phyloP scores from a whole-genome alignment of 169 alveolate species.

The Eimeria tenella region DNA sequence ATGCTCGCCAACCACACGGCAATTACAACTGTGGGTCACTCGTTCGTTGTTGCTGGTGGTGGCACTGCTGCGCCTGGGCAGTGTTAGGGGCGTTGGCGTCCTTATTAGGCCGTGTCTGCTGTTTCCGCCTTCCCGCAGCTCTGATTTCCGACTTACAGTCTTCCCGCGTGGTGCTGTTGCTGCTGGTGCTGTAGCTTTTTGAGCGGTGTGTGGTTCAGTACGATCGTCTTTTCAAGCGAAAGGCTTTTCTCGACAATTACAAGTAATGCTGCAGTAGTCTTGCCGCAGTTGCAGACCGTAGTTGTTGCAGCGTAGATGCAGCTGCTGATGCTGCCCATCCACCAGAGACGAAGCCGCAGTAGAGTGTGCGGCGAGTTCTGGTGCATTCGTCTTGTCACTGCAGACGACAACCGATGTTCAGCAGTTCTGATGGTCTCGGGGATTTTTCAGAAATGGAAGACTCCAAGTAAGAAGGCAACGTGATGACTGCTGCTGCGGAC shows the following conservation, averaged over 20 bases:
- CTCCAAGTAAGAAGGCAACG: conserved; percentile 82
- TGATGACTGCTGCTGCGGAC: conserved; percentile 19
- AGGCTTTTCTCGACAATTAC: conserved; percentile 98
- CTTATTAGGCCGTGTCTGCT: background rate
- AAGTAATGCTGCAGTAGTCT: conserved; percentile 64
- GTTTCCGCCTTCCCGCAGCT: conserved; percentile 13
- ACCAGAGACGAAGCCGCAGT: background rate
- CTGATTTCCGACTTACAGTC: background rate
- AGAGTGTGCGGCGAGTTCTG: background rate
- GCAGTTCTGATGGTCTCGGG: conserved; percentile 92
- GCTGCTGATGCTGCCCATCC: background rate
- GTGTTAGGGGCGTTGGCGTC: conserved; percentile 19
- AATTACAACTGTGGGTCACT: conserved; percentile 90
- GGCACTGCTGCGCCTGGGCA: conserved; percentile 57
- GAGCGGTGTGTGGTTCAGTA: conserved; percentile 94
- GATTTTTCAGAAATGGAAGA: conserved; percentile 94
- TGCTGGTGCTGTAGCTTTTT: conserved; percentile 75
- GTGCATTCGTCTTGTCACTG: background rate
- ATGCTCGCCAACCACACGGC: conserved; percentile 99
- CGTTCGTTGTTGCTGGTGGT: background rate
- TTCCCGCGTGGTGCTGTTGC: conserved; percentile 32
- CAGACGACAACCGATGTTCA: conserved; percentile 89
- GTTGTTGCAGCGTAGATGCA: background rate
- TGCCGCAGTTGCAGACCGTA: conserved; percentile 39
- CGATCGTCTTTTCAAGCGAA: conserved; percentile 95